Percentiles rank a stretch among this genome's conserved stretches.
Evolutionary conservation across 2,329 filamentous ascomycete genomes (phyloP).

Genomic region (Berkeleyomyces rouxiae): DNA sequence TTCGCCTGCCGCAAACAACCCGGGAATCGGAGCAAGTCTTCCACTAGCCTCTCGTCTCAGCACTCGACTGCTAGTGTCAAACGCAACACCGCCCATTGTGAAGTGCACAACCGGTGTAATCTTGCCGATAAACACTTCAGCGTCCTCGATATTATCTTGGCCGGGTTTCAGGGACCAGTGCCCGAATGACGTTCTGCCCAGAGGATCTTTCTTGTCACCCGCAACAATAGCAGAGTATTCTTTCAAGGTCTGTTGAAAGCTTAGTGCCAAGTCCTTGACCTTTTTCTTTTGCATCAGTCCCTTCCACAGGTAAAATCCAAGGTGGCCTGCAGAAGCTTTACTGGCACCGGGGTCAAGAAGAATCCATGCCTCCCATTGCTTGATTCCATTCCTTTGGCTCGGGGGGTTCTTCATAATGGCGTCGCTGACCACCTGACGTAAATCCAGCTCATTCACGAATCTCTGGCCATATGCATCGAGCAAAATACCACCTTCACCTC

Average conservation of each 20-base stretch:
- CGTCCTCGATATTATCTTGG: conserved; percentile 28
- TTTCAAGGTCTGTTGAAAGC: conserved; percentile 27
- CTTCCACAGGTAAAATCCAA: conserved; percentile 48
- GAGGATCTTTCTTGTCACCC: conserved; percentile 24
- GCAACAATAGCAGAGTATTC: conserved; percentile 31
- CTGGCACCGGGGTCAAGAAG: conserved; percentile 43
- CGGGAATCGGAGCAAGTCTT: conserved; percentile 29
- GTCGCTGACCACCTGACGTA: conserved; percentile 37
- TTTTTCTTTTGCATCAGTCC: conserved; percentile 40
- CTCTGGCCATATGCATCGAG: conserved; percentile 29
- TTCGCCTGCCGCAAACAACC: conserved; percentile 47
- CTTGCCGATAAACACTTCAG: conserved; percentile 38
- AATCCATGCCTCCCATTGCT: conserved; percentile 42
- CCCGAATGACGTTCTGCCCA: conserved; percentile 36
- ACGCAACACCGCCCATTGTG: conserved; percentile 47
- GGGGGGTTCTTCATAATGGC: conserved; percentile 28
- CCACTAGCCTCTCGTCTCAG: conserved; percentile 24
- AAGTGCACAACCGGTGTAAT: conserved; percentile 50
- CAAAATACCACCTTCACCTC: conserved; percentile 45
- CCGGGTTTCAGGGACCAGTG: conserved; percentile 33
- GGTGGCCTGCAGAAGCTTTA: conserved; percentile 33
- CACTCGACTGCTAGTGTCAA: conserved; percentile 36
- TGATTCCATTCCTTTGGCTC: conserved; percentile 18
- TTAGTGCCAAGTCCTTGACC: conserved; percentile 30
- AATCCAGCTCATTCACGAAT: conserved; percentile 48